Evolutionary conservation across 176 grass and related monocot genomes (phyloP).

Genomic region (Zea mays): DNA sequence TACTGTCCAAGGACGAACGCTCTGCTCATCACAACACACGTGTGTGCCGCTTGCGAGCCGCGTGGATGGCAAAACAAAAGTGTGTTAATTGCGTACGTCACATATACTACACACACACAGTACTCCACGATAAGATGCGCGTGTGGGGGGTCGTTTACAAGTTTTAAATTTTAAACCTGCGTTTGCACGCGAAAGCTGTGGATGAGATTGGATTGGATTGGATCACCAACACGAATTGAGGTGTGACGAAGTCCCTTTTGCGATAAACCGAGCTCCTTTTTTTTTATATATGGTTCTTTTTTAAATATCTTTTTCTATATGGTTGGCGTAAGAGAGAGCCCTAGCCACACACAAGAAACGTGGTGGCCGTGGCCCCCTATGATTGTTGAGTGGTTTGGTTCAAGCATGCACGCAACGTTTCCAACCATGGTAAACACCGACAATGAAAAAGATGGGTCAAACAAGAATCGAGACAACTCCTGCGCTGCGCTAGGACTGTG

Average conservation of each 20-base stretch:
- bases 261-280: background rate
- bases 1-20: background rate
- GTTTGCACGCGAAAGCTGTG: background rate
- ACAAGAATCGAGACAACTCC: too few species aligned
- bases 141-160: conserved; percentile 1
- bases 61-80: background rate
- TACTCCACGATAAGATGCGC: background rate
- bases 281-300: background rate
- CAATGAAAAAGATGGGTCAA: background rate
- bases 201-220: conserved; percentile 27
- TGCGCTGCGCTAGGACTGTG: too few species aligned
- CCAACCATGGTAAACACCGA: background rate
- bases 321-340: background rate
- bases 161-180: background rate
- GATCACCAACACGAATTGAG: conserved; percentile 29
- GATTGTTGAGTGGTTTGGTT: background rate
- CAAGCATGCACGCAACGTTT: conserved; percentile 4
- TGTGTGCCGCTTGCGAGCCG: background rate
- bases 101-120: background rate
- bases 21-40: background rate
- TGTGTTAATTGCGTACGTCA: background rate
- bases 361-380: background rate
- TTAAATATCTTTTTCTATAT: background rate
- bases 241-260: background rate
- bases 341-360: background rate